Base-by-base conservation (phyloP, 2,329 filamentous ascomycete genomes). In the Ceratocystis destructans region DNA sequence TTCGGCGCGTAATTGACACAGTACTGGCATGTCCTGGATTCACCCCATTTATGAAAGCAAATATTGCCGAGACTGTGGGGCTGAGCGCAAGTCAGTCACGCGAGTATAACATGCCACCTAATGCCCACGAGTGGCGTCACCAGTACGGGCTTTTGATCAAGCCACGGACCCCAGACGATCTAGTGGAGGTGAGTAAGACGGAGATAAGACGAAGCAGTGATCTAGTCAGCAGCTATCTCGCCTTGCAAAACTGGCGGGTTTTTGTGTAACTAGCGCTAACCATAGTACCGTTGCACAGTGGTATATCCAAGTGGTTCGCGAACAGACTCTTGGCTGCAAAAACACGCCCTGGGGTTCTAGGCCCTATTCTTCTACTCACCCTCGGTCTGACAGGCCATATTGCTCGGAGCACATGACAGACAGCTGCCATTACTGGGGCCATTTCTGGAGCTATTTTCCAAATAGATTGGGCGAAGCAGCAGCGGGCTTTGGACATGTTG, bases 1-100 rank as follows among this genome's bases (percentile, higher is more conserved):
- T 82, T 41, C 78, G 78, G 68, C 82, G 84, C 10, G 74, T 87
- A 37, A 75, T 78, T 53, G 74, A 74, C 8, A 77, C 82, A 1
- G 79, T 79, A 22, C 78, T 87, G 75, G 73, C 75, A 2, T 87
- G 85, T 71, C 77, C 79, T 1, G 85, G 84, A 1, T 87, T 87
- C 72, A 84, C 82, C 2, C 76, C 81, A 1, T 69, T 79, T n/a
- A 82, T 83, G 76, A 87, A 86, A 74, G 82, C 85, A 70, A 80
- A 83, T 70, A 76, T 87, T 69, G 77, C 80, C 5, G 77, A 70
- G 64, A 64, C 77, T n/a, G 74, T 74, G 2, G 72, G 73, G 17
- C 70, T 83, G 69, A 53, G 71, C 0, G 73, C 77, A 0, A 59
- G 69, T 17, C 75, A 76, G 61, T 69, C 75, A 62, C 72, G 71